These are phyloP conservation scores for Myxozyma lipomycoides DNA, from an alignment of 805 yeast species.

Conservation along the genomic window DNA sequence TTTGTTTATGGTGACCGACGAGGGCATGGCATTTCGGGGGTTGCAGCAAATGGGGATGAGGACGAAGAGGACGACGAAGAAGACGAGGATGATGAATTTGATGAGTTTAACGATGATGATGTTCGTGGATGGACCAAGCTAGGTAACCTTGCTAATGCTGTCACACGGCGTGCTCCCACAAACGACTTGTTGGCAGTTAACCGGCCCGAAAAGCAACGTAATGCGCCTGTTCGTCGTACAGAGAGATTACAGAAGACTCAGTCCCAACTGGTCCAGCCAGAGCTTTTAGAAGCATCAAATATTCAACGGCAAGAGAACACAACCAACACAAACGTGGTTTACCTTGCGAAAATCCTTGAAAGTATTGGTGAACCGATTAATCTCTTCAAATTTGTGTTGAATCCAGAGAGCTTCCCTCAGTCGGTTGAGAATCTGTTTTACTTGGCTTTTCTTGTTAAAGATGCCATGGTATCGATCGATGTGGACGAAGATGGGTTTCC, in stretches of 20 bases:
- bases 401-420: constrained; percentile 73
- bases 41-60: constrained; percentile 1
- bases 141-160: constrained; percentile 15
- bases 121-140: constrained; percentile 14
- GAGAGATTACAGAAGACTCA: constrained; percentile 1
- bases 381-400: constrained; percentile 62
- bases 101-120: constrained; percentile 13
- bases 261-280: constrained; percentile 7
- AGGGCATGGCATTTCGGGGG: not conserved
- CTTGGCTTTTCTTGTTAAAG: constrained; percentile 73
- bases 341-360: constrained; percentile 11
- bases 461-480: constrained; percentile 58
- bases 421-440: constrained; percentile 82
- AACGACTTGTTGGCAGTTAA: constrained; percentile 17
- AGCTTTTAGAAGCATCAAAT: constrained; percentile 4
- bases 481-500: constrained; percentile 40
- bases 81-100: constrained; percentile 6
- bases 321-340: constrained; percentile 15
- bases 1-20: constrained; percentile 10
- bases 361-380: constrained; percentile 42
- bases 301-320: constrained; percentile 13
- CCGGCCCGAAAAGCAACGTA: constrained; percentile 12
- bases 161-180: constrained; percentile 9
- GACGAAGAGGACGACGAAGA: constrained; percentile 2
- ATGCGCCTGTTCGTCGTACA: constrained; percentile 3